Conservation (phyloP, 495 filamentous ascomycete species). For the Penicillium atrosanguineum region DNA sequence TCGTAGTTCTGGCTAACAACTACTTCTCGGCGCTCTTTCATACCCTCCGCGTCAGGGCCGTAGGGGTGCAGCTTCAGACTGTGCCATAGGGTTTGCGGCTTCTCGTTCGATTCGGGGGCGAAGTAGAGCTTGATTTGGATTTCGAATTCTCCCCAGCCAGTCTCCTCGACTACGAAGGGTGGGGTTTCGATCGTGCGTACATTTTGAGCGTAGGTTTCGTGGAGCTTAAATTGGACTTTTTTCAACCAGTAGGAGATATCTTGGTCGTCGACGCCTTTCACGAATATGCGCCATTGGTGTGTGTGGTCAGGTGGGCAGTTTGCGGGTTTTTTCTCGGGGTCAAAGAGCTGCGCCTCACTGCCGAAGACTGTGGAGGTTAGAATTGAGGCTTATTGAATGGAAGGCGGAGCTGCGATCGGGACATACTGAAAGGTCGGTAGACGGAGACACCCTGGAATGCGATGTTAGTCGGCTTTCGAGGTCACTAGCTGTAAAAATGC, state of each 20-base stretch:
- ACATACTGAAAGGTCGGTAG: slow-evolving; percentile 67
- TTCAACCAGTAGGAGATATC: slow-evolving; percentile 95
- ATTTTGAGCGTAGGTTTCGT: slow-evolving; percentile 89
- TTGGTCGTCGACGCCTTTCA: slow-evolving; percentile 78
- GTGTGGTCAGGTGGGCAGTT: slow-evolving; percentile 73
- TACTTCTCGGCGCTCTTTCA: slow-evolving; percentile 60
- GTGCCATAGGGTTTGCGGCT: slow-evolving; percentile 88
- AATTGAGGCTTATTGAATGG: background rate
- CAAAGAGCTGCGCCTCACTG: slow-evolving; percentile 72
- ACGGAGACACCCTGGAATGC: slow-evolving; percentile 62
- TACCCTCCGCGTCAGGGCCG: slow-evolving; percentile 72
- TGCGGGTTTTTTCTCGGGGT: slow-evolving; percentile 64
- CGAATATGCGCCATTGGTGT: slow-evolving; percentile 91
- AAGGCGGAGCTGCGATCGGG: background rate
- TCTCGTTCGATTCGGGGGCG: slow-evolving; percentile 77
- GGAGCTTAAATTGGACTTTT: slow-evolving; percentile 95
- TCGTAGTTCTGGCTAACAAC: slow-evolving; percentile 79
- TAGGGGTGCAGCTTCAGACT: slow-evolving; percentile 89
- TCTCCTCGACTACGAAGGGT: slow-evolving; percentile 85
- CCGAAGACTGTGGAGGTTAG: slow-evolving; percentile 59
- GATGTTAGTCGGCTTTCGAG: slow-evolving; percentile 13
- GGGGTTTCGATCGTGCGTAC: slow-evolving; percentile 73
- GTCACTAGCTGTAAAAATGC: no score
- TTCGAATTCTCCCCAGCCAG: slow-evolving; percentile 97
- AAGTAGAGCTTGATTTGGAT: slow-evolving; percentile 93